Percentiles rank a stretch among this genome's conserved stretches.
These are phyloP conservation scores for Excoecaria agallocha DNA, from an alignment of 345 rosid species.

Conservation along the genomic window DNA sequence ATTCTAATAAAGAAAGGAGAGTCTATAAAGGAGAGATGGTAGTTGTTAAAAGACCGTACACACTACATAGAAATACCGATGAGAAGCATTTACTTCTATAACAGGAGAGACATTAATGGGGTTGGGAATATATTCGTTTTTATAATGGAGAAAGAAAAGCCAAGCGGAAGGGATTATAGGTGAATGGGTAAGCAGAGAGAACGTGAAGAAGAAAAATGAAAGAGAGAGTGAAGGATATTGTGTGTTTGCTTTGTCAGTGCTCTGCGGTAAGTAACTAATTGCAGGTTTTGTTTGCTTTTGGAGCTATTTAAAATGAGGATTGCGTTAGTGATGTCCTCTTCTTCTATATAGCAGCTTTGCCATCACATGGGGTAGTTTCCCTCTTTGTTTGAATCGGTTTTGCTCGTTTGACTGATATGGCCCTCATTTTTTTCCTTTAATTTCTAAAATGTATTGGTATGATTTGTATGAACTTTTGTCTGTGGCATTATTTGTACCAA, in stretches of 20 bases:
- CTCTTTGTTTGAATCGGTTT: not conserved
- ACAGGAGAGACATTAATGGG: slow-evolving; percentile 15
- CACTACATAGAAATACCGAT: not conserved
- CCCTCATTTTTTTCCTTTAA: not conserved
- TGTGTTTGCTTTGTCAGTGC: not conserved
- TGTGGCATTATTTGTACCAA: no score
- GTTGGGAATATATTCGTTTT: not conserved
- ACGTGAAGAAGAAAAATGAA: slow-evolving; percentile 8
- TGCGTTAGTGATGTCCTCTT: slow-evolving; percentile 16
- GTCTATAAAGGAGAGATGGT: slow-evolving; percentile 18
- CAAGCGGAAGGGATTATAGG: slow-evolving; percentile 9
- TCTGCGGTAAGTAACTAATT: not conserved
- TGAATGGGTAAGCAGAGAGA: not conserved
- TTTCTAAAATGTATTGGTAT: not conserved
- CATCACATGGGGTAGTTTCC: slow-evolving; percentile 19
- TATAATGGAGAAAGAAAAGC: slow-evolving; percentile 15
- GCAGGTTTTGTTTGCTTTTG: not conserved
- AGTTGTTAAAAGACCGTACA: slow-evolving; percentile 25
- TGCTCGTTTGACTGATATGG: not conserved
- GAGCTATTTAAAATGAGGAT: not conserved
- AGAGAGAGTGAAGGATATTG: not conserved
- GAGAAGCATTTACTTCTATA: slow-evolving; percentile 18
- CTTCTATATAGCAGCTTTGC: slow-evolving; percentile 2
- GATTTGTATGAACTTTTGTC: no score
- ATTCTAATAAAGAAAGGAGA: slow-evolving; percentile 7